Base-by-base conservation (phyloP, 2,329 filamentous ascomycete species). In the Curvularia eragrostidis region DNA sequence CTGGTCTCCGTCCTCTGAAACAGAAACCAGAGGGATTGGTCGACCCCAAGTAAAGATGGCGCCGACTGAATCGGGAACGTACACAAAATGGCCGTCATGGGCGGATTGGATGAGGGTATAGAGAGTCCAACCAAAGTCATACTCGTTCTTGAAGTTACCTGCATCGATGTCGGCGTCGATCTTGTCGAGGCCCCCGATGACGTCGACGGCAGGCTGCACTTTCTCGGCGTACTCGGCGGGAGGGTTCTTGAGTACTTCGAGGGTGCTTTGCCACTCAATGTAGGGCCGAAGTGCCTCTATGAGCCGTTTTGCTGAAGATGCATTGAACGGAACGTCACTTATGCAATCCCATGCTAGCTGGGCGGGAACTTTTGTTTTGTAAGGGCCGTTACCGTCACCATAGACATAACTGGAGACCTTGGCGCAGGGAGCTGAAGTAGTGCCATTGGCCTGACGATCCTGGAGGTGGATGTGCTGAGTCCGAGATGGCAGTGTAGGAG, bases 51-150 rank as follows among this genome's bases (percentile, higher is more conserved):
- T 76, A 69, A 87, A 86, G 7, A 83, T 68, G 2, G 55, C 75
- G 39, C 78, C 80, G 21, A 87, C 80, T 3, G 81, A 76, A 59
- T 86, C 83, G 0, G 84, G 83, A 19, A 81, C 75, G 67, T 83
- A 86, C 1, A 75, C 70, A 56, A 89, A 86, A 69, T 91, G 89
- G 2, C 87, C 87, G 69, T 91, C 88, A 63, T 90, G 86, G 1
- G 85, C 83, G 1, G 80, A 79, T 19, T 79, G 78, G 47, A 88
- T 80, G 13, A 85, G 72, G 34, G 79, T 73, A 55, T 84, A 83
- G 2, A 91, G 77, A 26, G 84, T 83, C 61, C 71, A 78, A 9
- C 79, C 80, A 59, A 82, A 82, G 18, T 75, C 73, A 52, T 80
- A 81, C 57, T 82, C 79, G 48, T 65, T 77, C 32, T 64, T 65